Evolutionary conservation across 306 rosid species (phyloP).

Genomic region (Rubus parviflorus): DNA sequence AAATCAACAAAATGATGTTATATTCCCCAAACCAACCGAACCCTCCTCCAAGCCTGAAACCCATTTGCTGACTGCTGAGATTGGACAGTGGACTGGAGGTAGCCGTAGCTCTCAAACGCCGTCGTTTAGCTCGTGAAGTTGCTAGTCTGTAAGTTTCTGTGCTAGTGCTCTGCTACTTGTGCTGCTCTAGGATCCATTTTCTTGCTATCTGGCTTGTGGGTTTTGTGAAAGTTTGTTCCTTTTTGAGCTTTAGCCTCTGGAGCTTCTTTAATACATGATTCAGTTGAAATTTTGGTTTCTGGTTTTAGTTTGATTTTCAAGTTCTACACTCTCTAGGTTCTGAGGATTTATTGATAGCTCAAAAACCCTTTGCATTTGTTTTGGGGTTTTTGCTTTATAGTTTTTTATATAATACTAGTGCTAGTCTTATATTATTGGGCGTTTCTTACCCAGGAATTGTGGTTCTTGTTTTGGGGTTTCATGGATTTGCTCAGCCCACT

Average conservation of each 20-base stretch:
- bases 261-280: background rate
- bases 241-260: background rate
- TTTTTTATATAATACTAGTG: background rate
- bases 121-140: slow-evolving; percentile 16
- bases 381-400: slow-evolving; percentile 6
- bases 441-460: slow-evolving; percentile 36
- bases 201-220: slow-evolving; percentile 16
- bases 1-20: background rate
- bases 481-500: slow-evolving; percentile 24
- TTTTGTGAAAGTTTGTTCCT: background rate
- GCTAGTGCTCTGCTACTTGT: background rate
- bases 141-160: slow-evolving; percentile 9
- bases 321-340: background rate
- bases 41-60: background rate
- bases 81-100: background rate
- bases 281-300: background rate
- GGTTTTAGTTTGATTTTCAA: background rate
- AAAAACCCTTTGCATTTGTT: background rate
- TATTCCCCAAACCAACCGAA: background rate
- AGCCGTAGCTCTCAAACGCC: slow-evolving; percentile 12
- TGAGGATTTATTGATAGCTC: background rate
- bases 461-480: slow-evolving; percentile 30
- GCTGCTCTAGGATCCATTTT: slow-evolving; percentile 6
- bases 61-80: background rate
- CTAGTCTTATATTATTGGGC: slow-evolving; percentile 20